Base-by-base conservation (phyloP, 148 eudicot species). In the Suaeda aralocaspica region DNA sequence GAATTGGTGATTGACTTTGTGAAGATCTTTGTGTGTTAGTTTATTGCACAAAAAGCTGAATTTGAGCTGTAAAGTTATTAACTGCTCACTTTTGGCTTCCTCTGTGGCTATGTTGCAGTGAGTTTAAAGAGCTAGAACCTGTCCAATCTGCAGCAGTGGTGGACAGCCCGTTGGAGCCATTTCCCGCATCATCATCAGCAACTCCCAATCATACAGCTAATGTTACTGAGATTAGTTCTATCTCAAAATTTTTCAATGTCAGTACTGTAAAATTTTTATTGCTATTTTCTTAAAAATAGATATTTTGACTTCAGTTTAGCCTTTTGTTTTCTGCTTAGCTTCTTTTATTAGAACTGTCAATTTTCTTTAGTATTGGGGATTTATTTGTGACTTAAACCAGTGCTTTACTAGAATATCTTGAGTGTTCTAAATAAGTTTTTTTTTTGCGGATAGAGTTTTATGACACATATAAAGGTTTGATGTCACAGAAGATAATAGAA, bases 91-190 rank as follows among this genome's bases (percentile, higher is more conserved):
- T 33, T 59, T 60, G 15, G 36, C 39, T 33, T 73, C 50, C 72
- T 46, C 41, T 67, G 55, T 9, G 73, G 72, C 76, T 46, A 48
- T 67, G 55, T 9, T 75, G 72, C 76, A 89, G 96, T 67, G 91
- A 87, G 63, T 89, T 82, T 80, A 90, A 87, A 68, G 96, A 87
- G 70, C 82, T 84, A 67, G 94, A 85, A 76, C 86, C 84, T 41
- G 81, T 80, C 59, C 88, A 88, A 52, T 82, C 85, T 46, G 53
- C 72, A 53, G 75, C 85, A 39, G 81, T 81, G 62, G 82, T 84
- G 66, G 91, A 84, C 62, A 86, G 85, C 46, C 84, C 88, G 11
- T 70, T 80, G 66, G 89, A 87, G 71, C 81, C 96, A 64, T 72
- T 77, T 44, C 76, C 49, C 21, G 49, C 19, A 21, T 22, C 46